Evolutionary conservation across 257 asterid species (phyloP), one percentile per base, ranked within the genome.

Genomic region (Gentiana macrophylla): DNA sequence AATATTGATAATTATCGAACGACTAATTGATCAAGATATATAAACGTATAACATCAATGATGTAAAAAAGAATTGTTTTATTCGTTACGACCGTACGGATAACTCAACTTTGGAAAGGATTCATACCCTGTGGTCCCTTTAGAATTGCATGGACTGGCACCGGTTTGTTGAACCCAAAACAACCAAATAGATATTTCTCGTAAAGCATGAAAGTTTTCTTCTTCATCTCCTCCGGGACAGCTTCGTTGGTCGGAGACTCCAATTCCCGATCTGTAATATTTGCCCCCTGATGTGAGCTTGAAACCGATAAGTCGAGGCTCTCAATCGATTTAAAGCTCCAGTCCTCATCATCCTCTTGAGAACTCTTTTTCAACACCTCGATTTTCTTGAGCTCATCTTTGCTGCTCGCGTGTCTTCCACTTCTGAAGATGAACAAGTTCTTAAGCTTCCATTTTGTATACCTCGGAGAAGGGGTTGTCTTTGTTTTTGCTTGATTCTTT

Each of bases 121-220:
- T 24, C 24, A 24, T 24, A 24, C 24, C 24, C 24, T 24, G 24
- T 24, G 24, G 24, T 24, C 81, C 72, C 68, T 58, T 72, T 5
- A 86, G 70, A 32, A 72, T 44, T 24, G 72, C 65, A 3, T 75
- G 65, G 5, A 75, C 72, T 5, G 80, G 71, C 34, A 64, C 63
- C 4, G 81, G 57, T 0, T 77, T 78, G 53, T 81, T 76, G 53
- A 85, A 88, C 6, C 97, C 88, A 56, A 92, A 77, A 66, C 99
- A 92, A 0, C 97, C 94, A 56, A 88, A 60, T 2, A 92, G 55
- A 0, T 93, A 93, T 3, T 79, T 93, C 53, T 73, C 78, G 73
- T 87, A 88, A 12, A 97, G 98, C 74, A 92, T 66, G 50, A 52
- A 77, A 5, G 95, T 84, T 64, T 84, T 80, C 80, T 69, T 85